A percentile compares a stretch with the other conserved stretches of the same genome.
These are phyloP conservation scores for Leccinum broughii DNA, from an alignment of 768 basidiomycete genomes.

Conservation along the genomic window DNA sequence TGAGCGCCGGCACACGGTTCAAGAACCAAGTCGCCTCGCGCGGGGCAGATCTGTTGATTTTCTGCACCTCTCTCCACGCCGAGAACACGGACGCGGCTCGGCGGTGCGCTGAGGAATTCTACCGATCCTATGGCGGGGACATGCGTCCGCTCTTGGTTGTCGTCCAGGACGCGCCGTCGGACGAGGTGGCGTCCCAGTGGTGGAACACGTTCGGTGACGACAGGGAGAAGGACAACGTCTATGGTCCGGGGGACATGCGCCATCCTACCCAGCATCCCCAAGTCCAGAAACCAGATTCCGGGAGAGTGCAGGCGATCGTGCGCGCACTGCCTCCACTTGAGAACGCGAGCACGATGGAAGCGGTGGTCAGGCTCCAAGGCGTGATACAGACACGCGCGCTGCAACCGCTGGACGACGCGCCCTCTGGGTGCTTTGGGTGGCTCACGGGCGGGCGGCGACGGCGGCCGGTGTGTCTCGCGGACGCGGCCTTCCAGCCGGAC, in stretches of 20 bases:
- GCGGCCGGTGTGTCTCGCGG: neutral
- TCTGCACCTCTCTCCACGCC: conserved; percentile 16
- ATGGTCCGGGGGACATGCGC: neutral
- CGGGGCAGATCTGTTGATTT: conserved; percentile 28
- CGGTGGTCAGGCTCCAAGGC: conserved; percentile 12
- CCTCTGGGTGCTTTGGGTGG: conserved; percentile 25
- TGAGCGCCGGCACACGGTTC: conserved; percentile 23
- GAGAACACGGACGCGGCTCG: conserved; percentile 8
- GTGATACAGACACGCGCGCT: conserved; percentile 25
- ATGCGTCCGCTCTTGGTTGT: conserved; percentile 28
- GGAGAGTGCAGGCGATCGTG: conserved; percentile 23
- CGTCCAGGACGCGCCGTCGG: conserved; percentile 23
- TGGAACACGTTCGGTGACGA: conserved; percentile 19
- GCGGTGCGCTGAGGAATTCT: conserved; percentile 19
- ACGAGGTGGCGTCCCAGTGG: conserved; percentile 22
- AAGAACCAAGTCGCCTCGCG: conserved; percentile 26
- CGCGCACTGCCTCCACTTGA: conserved; percentile 20
- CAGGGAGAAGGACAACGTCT: neutral
- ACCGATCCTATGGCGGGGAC: conserved; percentile 27
- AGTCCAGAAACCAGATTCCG: neutral
- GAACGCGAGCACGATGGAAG: neutral
- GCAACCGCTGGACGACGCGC: conserved; percentile 22
- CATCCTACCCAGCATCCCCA: neutral
- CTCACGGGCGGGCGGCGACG: conserved; percentile 8
- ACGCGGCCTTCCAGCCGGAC: conserved; percentile 11